Evolutionary conservation across 2,329 filamentous ascomycete genomes (phyloP), one percentile per base, ranked within the genome.

Genomic region (Purpureocillium takamizusanense): DNA sequence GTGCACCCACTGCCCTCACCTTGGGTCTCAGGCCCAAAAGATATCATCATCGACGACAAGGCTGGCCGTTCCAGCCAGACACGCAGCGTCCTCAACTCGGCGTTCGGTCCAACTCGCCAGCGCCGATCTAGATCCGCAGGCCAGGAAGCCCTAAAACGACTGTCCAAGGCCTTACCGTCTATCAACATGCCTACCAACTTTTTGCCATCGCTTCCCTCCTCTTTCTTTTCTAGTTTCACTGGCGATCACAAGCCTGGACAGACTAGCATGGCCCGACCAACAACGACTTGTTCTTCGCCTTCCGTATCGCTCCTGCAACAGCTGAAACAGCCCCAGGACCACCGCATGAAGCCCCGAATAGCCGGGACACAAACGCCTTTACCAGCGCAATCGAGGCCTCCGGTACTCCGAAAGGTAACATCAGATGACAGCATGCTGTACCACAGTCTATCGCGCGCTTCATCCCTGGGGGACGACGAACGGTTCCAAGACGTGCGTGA

Each of bases 381-480:
- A 5, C 33, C 16, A 12, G 28, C 28, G 10, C 18, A 21, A 14
- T 9, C 40, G 8, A 51, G 55, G 9, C 55, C 53, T 29, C 49
- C 39, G n/a, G 40, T 49, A 33, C 51, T 56, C 28, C 59, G 51
- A 27, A 56, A 51, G 40, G 59, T 56, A 10, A 63, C 59, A 7
- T 64, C 61, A 15, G 84, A 94, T 55, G 82, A 88, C 42, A 92
- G 86, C 5, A 62, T 94, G 43, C 70, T 92, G 13, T 83, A 83
- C 49, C 78, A 86, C 48, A 80, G 77, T 4, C 66, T 88, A 3
- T 94, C 89, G 1, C 72, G 80, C 18, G 80, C 83, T 1, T 92
- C 88, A 0, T 94, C 87, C 0, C 70, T 94, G 1, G 89, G 89
- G 2, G 86, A 95, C 53, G 86, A 90, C 50, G 77, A 78, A 30